Base-by-base conservation (phyloP, 1,139 yeast genomes). In the Suhomyces terraborum region DNA sequence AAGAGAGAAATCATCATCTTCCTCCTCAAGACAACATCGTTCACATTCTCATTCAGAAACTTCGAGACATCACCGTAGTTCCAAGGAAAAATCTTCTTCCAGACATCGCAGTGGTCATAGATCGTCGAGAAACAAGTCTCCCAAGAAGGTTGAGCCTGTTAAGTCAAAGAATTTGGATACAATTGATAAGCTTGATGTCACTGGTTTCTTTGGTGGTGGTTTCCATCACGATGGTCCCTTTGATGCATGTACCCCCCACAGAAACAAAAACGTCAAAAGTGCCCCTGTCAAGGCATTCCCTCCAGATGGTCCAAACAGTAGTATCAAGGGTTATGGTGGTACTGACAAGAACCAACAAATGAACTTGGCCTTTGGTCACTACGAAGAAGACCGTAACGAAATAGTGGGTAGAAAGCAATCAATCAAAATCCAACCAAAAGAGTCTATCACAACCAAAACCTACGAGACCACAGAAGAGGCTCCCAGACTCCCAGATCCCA, bases 211-310 rank as follows among this genome's bases (percentile, higher is more conserved):
- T 60, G 97, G 97, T n/a, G 84, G 88, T 32, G 88, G 93, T 1
- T 93, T 93, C 75, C 98, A 93, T 64, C 98, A 93, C 62, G 98
- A 93, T 64, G 98, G 98, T 10, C 98, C 98, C 13, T 93, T 93
- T 62, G 98, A 93, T 63, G 98, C 98, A 2, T 91, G 98, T 64
- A 86, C 95, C 5, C 98, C 98, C 6, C 96, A 88, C 63, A 82
- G 98, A 62, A 93, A 93, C 67, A 87, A 86, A 66, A 79, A 85
- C 59, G 69, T 69, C 21, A 84, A 81, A 59, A 81, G 80, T 31
- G 96, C 97, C 0, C 98, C 98, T 3, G 96, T 93, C 19, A 74
- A 82, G 69, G 98, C 98, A 0, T 93, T 89, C 74, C 96, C 97
- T 2, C 85, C 77, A 5, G 95, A 91, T 66, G 97, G 98, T 0